Base-by-base conservation (phyloP, 2,329 filamentous ascomycete genomes). In the Atkinsonella texensis region DNA sequence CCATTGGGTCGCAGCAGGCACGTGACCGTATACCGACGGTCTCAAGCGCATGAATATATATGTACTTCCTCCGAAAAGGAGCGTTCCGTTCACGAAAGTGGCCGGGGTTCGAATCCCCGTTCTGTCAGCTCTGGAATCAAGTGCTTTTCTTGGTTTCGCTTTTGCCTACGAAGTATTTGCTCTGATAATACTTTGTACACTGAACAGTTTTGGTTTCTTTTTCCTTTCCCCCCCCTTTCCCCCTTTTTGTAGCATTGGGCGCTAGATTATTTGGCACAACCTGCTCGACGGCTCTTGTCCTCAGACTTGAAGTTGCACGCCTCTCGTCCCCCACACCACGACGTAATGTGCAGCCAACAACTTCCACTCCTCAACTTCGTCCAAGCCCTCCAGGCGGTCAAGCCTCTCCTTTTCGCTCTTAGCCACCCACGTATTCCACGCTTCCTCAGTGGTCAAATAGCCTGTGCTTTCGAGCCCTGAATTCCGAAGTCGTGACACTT, bases 351-450 rank as follows among this genome's bases (percentile, higher is more conserved):
- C 80, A 1, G 89, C 87, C 59, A 98, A 68, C 58, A 98, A 68
- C 61, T 84, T 76, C 85, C 93, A 95, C 70, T 98, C 93, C 68
- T 98, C 93, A 23, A 96, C 77, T 68, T 98, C 93, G 69, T 98
- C 93, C 55, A 98, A 68, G 61, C 93, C 89, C 66, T 98, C 90
- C 28, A 96, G 65, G 11, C 71, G 68, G 56, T 90, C 84, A 1
- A 97, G 81, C 46, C 90, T 74, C 61, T 87, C 83, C 67, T 88
- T 90, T 68, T 97, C 91, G 2, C 72, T 71, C 1, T 73, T 63
- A 0, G 64, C 62, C 3, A 95, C 74, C 89, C 91, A 97, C 1
- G 69, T 69, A 49, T 84, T 76, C 84, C 87, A 96, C 39, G 95
- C 79, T n/a, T 65, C 60, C 49, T 73, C 68, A 40, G 80, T 68